Evolutionary conservation across 2,329 filamentous ascomycete species (phyloP).

Genomic region (Diaporthe humulicola): DNA sequence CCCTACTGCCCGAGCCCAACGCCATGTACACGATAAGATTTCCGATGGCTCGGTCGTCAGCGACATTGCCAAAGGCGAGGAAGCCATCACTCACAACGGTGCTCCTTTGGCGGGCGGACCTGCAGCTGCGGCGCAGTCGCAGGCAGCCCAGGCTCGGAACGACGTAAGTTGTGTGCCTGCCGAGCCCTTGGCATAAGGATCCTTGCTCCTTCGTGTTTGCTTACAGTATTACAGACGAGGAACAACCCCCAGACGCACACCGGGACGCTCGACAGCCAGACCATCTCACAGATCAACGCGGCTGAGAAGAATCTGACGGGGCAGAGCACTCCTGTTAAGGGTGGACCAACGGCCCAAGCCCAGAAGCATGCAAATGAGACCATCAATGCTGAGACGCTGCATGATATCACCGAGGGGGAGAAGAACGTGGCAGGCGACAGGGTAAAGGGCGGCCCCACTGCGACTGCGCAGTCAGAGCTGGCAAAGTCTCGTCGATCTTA

Average conservation of each 20-base stretch:
- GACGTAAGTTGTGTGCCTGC: neutral
- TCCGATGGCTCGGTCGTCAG: slow-evolving; percentile 49
- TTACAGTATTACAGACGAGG: neutral
- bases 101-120: slow-evolving; percentile 51
- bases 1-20: slow-evolving; percentile 56
- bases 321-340: slow-evolving; percentile 49
- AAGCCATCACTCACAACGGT: slow-evolving; percentile 49
- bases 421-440: slow-evolving; percentile 53
- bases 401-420: slow-evolving; percentile 57
- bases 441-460: slow-evolving; percentile 54
- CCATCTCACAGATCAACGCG: slow-evolving; percentile 55
- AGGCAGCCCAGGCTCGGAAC: slow-evolving; percentile 31
- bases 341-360: slow-evolving; percentile 56
- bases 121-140: slow-evolving; percentile 51
- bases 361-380: slow-evolving; percentile 52
- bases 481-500: slow-evolving; percentile 38
- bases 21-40: slow-evolving; percentile 49
- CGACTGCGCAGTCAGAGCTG: slow-evolving; percentile 52
- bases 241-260: slow-evolving; percentile 35
- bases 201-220: neutral
- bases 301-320: slow-evolving; percentile 56
- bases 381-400: slow-evolving; percentile 51
- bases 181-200: neutral
- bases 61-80: slow-evolving; percentile 56
- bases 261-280: slow-evolving; percentile 45